Percentiles rank a stretch among this genome's conserved stretches.
phyloP scores from a whole-genome alignment of 2,329 filamentous ascomycete species.

The Phaeosphaeria sp. region DNA sequence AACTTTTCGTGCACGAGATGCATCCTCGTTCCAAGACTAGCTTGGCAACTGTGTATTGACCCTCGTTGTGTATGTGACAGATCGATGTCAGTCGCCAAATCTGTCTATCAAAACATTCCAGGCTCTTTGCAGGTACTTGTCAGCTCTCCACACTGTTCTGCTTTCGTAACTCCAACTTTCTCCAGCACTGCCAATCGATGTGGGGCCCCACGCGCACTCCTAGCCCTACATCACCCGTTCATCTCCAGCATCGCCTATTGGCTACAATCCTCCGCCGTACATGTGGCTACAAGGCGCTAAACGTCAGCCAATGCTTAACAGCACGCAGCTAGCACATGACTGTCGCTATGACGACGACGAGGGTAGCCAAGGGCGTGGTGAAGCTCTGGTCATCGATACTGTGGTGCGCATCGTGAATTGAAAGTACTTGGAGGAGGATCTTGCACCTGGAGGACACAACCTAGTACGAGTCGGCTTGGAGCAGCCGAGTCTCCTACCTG shows the following conservation, averaged over 20 bases:
- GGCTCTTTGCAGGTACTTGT: neutral
- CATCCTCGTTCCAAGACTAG: neutral
- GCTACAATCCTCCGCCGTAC: neutral
- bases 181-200: neutral
- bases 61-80: neutral
- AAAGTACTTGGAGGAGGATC: neutral
- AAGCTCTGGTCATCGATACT: neutral
- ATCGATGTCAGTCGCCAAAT: neutral
- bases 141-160: neutral
- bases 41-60: neutral
- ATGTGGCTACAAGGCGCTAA: neutral
- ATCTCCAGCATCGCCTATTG: slow-evolving; percentile 7
- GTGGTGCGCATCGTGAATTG: neutral
- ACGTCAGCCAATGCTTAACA: slow-evolving; percentile 17
- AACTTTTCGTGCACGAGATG: no score
- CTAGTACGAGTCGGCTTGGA: neutral
- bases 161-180: neutral
- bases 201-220: slow-evolving; percentile 1
- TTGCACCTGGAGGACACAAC: neutral
- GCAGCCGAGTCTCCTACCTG: neutral
- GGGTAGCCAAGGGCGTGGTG: neutral
- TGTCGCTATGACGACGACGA: slow-evolving; percentile 14
- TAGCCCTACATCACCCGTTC: neutral
- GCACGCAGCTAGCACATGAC: neutral
- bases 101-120: neutral